phyloP scores from a whole-genome alignment of 2,329 filamentous ascomycete species.

The Tolypocladium capitatum region DNA sequence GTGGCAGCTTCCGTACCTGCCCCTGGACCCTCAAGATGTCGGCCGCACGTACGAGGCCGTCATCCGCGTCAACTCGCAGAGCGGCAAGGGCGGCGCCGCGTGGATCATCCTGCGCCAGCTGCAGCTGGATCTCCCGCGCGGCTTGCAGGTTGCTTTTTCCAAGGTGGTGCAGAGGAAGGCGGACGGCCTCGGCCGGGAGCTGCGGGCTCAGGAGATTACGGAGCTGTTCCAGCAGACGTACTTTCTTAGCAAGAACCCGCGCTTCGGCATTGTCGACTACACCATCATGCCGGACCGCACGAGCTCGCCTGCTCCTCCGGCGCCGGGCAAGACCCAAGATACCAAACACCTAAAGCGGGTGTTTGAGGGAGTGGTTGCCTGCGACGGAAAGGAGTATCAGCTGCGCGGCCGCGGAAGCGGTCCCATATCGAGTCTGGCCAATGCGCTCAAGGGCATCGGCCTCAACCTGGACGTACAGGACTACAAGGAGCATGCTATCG shows the following conservation, averaged over 20 bases:
- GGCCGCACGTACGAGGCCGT: constrained; percentile 95
- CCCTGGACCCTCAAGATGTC: constrained; percentile 84
- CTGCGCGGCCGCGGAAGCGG: constrained; percentile 77
- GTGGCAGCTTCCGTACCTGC: constrained; percentile 86
- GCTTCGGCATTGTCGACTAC: constrained; percentile 84
- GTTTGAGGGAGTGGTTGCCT: constrained; percentile 73
- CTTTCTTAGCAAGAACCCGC: constrained; percentile 68
- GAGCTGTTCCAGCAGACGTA: constrained; percentile 82
- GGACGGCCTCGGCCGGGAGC: constrained; percentile 70
- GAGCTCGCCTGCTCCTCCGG: constrained; percentile 54
- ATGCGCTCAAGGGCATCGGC: constrained; percentile 64
- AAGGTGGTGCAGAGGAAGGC: constrained; percentile 72
- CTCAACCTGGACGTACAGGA: constrained; percentile 84
- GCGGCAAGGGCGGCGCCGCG: constrained; percentile 84
- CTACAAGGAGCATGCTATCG: constrained; percentile 94
- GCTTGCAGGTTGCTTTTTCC: constrained; percentile 83
- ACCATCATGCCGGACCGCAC: constrained; percentile 77
- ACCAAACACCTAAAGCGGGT: constrained; percentile 67
- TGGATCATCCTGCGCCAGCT: constrained; percentile 88
- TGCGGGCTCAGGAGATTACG: constrained; percentile 72
- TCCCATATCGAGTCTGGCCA: constrained; percentile 76
- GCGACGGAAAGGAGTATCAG: constrained; percentile 67
- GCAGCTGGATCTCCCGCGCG: constrained; percentile 82
- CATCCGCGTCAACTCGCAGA: constrained; percentile 95
- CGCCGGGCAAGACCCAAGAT: constrained; percentile 57